phyloP scores from a whole-genome alignment of 495 filamentous ascomycete genomes.

The Xylaria flabelliformis region DNA sequence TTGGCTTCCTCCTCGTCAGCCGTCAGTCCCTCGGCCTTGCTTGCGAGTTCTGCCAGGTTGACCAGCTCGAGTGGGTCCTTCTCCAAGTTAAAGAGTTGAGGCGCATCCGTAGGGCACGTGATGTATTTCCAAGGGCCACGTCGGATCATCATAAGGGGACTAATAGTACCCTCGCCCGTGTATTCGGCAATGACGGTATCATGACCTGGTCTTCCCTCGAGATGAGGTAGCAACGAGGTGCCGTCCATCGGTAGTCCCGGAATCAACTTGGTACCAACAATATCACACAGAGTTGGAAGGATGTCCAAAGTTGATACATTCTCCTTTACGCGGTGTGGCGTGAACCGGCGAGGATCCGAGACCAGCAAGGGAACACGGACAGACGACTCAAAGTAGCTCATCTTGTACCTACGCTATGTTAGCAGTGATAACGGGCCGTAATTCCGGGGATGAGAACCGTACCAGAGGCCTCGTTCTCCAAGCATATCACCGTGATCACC shows the following conservation, averaged over 20 bases:
- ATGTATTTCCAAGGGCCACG: slow-evolving; percentile 84
- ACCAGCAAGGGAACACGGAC: slow-evolving; percentile 83
- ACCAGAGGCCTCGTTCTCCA: slow-evolving; percentile 83
- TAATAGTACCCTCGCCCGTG: slow-evolving; percentile 84
- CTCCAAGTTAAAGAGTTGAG: slow-evolving; percentile 77
- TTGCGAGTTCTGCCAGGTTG: slow-evolving; percentile 65
- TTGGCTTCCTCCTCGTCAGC: slow-evolving; percentile 50
- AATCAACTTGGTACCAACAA: slow-evolving; percentile 71
- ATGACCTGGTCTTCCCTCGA: slow-evolving; percentile 64
- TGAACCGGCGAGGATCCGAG: slow-evolving; percentile 70
- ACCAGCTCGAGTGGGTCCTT: slow-evolving; percentile 74
- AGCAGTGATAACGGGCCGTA: slow-evolving; percentile 11
- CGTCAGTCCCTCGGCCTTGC: slow-evolving; percentile 43
- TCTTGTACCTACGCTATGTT: slow-evolving; percentile 70
- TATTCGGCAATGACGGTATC: slow-evolving; percentile 89
- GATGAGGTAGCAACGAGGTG: slow-evolving; percentile 71
- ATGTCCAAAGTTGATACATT: slow-evolving; percentile 89
- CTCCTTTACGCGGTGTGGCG: slow-evolving; percentile 69
- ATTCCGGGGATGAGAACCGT: slow-evolving; percentile 18
- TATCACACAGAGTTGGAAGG: slow-evolving; percentile 79
- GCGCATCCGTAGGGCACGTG: slow-evolving; percentile 78
- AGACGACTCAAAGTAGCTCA: slow-evolving; percentile 87
- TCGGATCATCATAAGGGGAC: slow-evolving; percentile 89
- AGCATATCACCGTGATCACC: slow-evolving; percentile 95
- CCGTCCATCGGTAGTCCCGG: slow-evolving; percentile 77